Percentiles rank a stretch among this genome's conserved stretches.
Evolutionary conservation across 2,329 filamentous ascomycete genomes (phyloP).

Genomic region (Leptographium flavum): DNA sequence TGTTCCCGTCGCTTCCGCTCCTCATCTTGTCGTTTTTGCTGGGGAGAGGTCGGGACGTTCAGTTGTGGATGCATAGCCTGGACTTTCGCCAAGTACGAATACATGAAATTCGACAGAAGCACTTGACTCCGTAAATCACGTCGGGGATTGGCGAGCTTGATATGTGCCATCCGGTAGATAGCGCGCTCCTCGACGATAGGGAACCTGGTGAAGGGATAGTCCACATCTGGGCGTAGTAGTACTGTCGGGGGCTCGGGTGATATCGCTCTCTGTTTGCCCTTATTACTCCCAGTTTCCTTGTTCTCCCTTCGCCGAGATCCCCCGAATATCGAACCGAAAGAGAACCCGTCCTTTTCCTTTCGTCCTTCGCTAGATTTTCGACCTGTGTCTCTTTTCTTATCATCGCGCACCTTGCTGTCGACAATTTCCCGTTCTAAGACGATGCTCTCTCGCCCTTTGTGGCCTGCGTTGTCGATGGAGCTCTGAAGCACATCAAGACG

Average conservation of each 20-base stretch:
- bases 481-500: conserved; percentile 77
- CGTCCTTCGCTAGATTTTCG: conserved; percentile 64
- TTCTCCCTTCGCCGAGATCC: conserved; percentile 78
- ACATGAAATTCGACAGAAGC: conserved; percentile 98
- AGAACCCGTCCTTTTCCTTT: conserved; percentile 82
- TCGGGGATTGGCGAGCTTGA: conserved; percentile 95
- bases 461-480: conserved; percentile 58
- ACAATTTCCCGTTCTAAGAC: conserved; percentile 65
- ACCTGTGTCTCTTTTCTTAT: conserved; percentile 65
- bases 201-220: conserved; percentile 94
- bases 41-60: conserved; percentile 72
- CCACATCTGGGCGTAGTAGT: conserved; percentile 68
- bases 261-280: conserved; percentile 55
- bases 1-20: conserved; percentile 34
- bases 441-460: conserved; percentile 65
- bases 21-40: conserved; percentile 23
- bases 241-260: conserved; percentile 68
- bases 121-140: conserved; percentile 89
- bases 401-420: conserved; percentile 58
- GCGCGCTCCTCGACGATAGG: conserved; percentile 90
- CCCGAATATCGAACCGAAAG: conserved; percentile 80
- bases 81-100: conserved; percentile 94
- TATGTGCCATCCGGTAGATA: conserved; percentile 97
- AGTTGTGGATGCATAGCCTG: conserved; percentile 98
- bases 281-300: conserved; percentile 60